Base-by-base conservation (phyloP, 192 early-diverging fungal species). In the Ambispora gerdemannii region DNA sequence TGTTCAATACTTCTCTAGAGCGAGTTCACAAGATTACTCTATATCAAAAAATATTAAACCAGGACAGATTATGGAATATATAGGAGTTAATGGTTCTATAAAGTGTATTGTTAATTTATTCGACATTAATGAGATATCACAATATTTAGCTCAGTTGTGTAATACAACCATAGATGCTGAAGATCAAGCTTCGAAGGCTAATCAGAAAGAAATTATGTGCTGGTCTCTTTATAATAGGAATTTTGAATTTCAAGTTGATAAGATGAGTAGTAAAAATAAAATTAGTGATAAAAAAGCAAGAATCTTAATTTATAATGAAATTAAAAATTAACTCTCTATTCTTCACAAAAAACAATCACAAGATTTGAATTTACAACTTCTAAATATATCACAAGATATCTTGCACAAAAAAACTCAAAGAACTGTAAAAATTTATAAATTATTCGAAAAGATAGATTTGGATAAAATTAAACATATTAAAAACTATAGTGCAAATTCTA, bases 381-480 rank as follows among this genome's bases (percentile, higher is more conserved):
- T 24, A 52, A 24, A 52, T 22, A 52, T 52, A 4, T 52, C 19
- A 24, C n/a, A n/a, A n/a, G n/a, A n/a, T n/a, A n/a, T n/a, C n/a
- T n/a, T n/a, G n/a, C n/a, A n/a, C n/a, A n/a, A n/a, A n/a, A n/a
- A n/a, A n/a, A n/a, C n/a, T n/a, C n/a, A n/a, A n/a, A n/a, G n/a
- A n/a, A n/a, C 59, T 62, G 34, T 62, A 62, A 62, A 62, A 31
- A 62, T 4, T n/a, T 62, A 62, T 62, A 62, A 62, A 22, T 62
- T 62, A 62, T 62, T 3, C 22, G 59, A 61, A 61, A 61, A 61
- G 31, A 61, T 61, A 56, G 6, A 27, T 20, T 13, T 13, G 8
- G 53, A 56, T 56, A 56, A 56, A 58, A 56, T 56, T 56, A 56
- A 56, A 20, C 20, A 56, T 56, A 6, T 56, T 56, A 56, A 56